Evolutionary conservation across 2,329 filamentous ascomycete genomes (phyloP), one percentile per base, ranked within the genome.

Genomic region (Penicillium paneum): DNA sequence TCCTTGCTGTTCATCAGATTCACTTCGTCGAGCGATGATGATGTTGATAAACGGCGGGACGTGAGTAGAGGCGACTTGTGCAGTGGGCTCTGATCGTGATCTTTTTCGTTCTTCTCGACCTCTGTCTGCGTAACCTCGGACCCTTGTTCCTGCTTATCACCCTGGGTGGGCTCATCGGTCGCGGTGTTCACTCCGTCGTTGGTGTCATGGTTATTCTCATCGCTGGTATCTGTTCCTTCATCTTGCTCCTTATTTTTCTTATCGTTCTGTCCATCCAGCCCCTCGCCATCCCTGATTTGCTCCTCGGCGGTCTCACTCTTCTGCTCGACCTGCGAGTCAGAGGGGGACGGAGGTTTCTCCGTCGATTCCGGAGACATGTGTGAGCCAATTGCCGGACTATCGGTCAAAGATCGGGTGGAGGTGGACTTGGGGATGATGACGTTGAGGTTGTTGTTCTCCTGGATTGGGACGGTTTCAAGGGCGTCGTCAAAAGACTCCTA

Each of bases 401-500:
- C 74, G 45, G 78, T 81, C 55, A 91, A 74, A 26, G 87, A 90
- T 57, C 87, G 83, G 49, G 83, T 78, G 32, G 84, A 86, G 42
- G 78, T 74, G 42, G 67, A 72, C 49, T 66, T 62, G 42, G 70
- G 69, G 21, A 73, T 67, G 35, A 67, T 64, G 50, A 69, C 61
- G 40, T 63, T 64, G 42, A 69, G 63, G 41, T 24, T 49, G 47
- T 31, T 49, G 47, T 59, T 67, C 21, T 67, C 64, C 47, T 60
- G 56, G 54, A 64, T 56, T 52, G 60, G 61, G 63, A 69, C 58
- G 63, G 71, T 60, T 72, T 78, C 67, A 80, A 83, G 72, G 52
- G 90, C 91, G 79, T 96, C 91, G 76, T 96, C 90, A 67, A 95
- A 96, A 15, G 83, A 83, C 66, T 92, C 87, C 87, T 90, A 69